Percentiles rank a stretch among this genome's conserved stretches.
Conservation (phyloP, 2,329 filamentous ascomycete genomes). For the Aureobasidium sp. region DNA sequence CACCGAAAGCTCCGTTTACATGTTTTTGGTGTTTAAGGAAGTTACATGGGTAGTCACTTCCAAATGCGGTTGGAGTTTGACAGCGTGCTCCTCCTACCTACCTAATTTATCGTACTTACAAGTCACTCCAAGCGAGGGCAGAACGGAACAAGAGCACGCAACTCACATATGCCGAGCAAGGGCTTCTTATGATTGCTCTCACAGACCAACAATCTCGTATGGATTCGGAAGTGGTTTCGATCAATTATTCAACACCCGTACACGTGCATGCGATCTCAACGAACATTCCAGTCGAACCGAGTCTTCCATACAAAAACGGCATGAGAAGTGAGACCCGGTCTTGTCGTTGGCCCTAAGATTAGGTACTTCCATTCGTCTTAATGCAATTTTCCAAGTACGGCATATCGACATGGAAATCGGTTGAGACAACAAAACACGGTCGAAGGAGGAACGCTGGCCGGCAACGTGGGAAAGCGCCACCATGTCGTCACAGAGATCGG, state of each 20-base stretch:
- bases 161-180: not conserved
- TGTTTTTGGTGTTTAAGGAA: not conserved
- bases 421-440: conserved; percentile 1
- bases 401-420: not conserved
- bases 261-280: not conserved
- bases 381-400: not conserved
- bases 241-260: not conserved
- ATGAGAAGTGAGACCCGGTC: not conserved
- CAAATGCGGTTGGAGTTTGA: not conserved
- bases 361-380: not conserved
- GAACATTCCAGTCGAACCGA: not conserved
- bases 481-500: conserved; percentile 2
- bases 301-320: not conserved
- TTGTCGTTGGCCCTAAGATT: not conserved
- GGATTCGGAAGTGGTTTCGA: not conserved
- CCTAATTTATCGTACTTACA: not conserved
- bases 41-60: not conserved
- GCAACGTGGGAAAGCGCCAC: conserved; percentile 7
- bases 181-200: not conserved
- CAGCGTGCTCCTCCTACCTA: not conserved
- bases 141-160: not conserved
- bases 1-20: not conserved
- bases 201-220: not conserved
- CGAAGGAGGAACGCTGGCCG: not conserved
- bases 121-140: not conserved